Conservation (phyloP, 345 rosid genomes). For the Dimocarpus longan region DNA sequence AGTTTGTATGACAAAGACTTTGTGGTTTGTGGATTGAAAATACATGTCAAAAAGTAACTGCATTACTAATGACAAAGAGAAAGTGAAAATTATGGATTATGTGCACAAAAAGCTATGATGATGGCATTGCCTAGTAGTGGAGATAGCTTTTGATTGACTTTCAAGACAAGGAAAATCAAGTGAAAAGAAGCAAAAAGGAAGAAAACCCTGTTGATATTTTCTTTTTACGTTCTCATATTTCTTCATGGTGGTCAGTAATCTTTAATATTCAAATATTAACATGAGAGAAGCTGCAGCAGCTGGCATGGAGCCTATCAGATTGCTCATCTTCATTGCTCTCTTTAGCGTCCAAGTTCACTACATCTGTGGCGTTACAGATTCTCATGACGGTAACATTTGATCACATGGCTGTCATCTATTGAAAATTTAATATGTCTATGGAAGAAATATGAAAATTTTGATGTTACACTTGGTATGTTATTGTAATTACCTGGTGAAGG, state of each 20-base stretch:
- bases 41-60: too few relatives aligned
- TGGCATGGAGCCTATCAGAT: slow-evolving; percentile 11
- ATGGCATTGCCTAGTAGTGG: neutral
- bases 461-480: too few relatives aligned
- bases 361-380: slow-evolving; percentile 6
- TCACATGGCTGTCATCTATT: neutral
- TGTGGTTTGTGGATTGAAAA: neutral
- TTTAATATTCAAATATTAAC: neutral
- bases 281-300: neutral
- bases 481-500: too few relatives aligned
- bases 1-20: neutral
- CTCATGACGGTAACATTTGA: slow-evolving; percentile 7
- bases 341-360: neutral
- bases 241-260: neutral
- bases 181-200: neutral
- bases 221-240: neutral
- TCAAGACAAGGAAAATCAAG: slow-evolving; percentile 22
- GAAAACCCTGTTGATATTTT: neutral
- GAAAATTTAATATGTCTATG: neutral
- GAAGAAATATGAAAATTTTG: neutral
- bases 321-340: slow-evolving; percentile 11
- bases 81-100: neutral
- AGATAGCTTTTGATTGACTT: slow-evolving; percentile 16
- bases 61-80: neutral
- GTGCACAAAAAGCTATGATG: slow-evolving; percentile 16